Percentiles rank a stretch among this genome's conserved stretches.
Conservation (phyloP, 768 basidiomycete genomes). For the Trametes coccinea region DNA sequence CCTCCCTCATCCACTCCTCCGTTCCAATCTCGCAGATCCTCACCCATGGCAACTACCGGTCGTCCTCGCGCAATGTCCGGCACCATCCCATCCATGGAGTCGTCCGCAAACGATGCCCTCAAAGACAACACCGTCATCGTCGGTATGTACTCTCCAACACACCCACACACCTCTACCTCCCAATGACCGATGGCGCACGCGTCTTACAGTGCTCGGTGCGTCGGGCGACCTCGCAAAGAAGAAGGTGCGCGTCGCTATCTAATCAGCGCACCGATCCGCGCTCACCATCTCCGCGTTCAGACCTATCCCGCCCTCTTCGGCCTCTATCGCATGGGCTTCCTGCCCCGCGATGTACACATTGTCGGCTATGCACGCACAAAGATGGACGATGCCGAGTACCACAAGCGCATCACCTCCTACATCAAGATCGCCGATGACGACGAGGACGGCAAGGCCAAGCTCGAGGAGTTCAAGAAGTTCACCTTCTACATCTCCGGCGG, state of each 20-base stretch:
- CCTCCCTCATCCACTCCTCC: slow-evolving; percentile 6
- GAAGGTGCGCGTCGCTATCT: slow-evolving; percentile 56
- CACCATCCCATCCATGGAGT: slow-evolving; percentile 90
- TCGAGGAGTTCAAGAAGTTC: slow-evolving; percentile 82
- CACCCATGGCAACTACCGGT: slow-evolving; percentile 29
- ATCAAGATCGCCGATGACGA: slow-evolving; percentile 78
- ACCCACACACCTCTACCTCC: background rate
- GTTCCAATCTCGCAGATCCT: background rate
- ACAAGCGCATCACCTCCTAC: slow-evolving; percentile 80
- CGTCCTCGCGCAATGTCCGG: slow-evolving; percentile 64
- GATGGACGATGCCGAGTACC: slow-evolving; percentile 84
- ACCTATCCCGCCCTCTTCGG: slow-evolving; percentile 95
- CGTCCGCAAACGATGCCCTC: slow-evolving; percentile 58
- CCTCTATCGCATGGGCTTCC: slow-evolving; percentile 75
- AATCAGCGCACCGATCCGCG: slow-evolving; percentile 15
- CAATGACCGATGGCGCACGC: background rate
- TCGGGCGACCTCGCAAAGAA: slow-evolving; percentile 99
- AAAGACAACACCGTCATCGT: slow-evolving; percentile 89
- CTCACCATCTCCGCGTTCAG: slow-evolving; percentile 40
- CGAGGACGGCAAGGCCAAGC: slow-evolving; percentile 52
- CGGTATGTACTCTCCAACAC: slow-evolving; percentile 49
- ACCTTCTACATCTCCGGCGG: slow-evolving; percentile 83
- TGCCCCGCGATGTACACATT: slow-evolving; percentile 84
- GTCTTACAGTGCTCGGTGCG: slow-evolving; percentile 78
- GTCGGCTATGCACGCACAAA: slow-evolving; percentile 97